Conservation (phyloP, 306 rosid genomes). For the Acmispon strigosus region DNA sequence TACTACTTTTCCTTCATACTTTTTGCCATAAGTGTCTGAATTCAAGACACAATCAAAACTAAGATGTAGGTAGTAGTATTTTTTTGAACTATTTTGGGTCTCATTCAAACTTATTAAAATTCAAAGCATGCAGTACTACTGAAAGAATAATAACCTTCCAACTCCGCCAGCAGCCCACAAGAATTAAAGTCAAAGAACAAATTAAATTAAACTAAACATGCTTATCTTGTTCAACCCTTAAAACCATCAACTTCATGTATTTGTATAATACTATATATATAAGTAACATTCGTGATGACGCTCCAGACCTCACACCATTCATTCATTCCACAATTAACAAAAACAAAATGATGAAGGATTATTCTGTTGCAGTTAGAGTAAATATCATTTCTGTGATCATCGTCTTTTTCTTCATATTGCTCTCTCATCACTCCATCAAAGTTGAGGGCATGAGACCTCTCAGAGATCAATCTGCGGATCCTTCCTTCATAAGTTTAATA, state of each 20-base stretch:
- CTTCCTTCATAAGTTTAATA: slow-evolving; percentile 2
- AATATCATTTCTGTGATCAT: slow-evolving; percentile 29
- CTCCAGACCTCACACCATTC: too few relatives aligned
- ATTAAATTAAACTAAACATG: not conserved
- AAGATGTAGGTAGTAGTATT: not conserved
- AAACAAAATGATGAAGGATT: slow-evolving; percentile 25
- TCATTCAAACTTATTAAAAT: not conserved
- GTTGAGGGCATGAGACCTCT: slow-evolving; percentile 44
- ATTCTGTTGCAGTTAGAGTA: slow-evolving; percentile 8
- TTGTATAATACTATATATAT: too few relatives aligned
- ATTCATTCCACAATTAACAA: not conserved
- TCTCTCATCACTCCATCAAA: slow-evolving; percentile 20
- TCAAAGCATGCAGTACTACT: not conserved
- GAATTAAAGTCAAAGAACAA: slow-evolving; percentile 13
- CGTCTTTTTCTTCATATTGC: slow-evolving; percentile 29
- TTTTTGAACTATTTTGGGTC: not conserved
- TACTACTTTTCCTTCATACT: not conserved
- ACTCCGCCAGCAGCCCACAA: not conserved
- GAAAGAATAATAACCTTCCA: slow-evolving; percentile 4
- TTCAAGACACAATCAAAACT: not conserved
- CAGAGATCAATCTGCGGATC: slow-evolving; percentile 17
- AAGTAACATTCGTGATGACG: not conserved
- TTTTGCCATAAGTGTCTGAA: not conserved
- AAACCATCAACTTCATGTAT: not conserved
- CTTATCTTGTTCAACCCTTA: not conserved